Evolutionary conservation across 192 early-diverging fungal species (phyloP).

Genomic region (Gamsiella multidivaricata): DNA sequence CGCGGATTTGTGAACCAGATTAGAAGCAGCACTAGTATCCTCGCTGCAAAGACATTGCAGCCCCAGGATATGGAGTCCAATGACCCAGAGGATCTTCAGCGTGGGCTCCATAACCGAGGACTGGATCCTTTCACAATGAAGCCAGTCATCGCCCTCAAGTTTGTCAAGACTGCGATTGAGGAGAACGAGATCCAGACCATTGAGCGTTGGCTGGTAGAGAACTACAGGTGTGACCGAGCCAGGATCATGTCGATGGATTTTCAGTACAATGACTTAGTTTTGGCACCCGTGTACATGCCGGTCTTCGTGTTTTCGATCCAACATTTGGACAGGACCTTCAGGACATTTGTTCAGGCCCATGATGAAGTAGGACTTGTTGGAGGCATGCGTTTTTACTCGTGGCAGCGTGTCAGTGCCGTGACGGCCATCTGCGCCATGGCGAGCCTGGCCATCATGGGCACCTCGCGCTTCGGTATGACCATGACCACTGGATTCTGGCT

Average conservation of each 20-base stretch:
- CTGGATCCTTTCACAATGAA: constrained; percentile 62
- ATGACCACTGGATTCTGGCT: constrained; percentile 53
- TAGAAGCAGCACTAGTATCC: constrained; percentile 52
- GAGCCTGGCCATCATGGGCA: constrained; percentile 17
- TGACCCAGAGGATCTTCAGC: constrained; percentile 19
- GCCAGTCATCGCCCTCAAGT: constrained; percentile 59
- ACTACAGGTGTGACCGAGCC: constrained; percentile 55
- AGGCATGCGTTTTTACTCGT: constrained; percentile 60
- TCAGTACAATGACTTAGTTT: constrained; percentile 42
- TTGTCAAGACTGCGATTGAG: constrained; percentile 55
- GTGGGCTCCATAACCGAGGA: constrained; percentile 41
- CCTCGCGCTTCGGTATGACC: constrained; percentile 27
- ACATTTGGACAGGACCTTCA: constrained; percentile 56
- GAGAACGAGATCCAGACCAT: constrained; percentile 52
- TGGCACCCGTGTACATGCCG: constrained; percentile 65
- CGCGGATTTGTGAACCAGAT: constrained; percentile 63
- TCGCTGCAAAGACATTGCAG: constrained; percentile 42
- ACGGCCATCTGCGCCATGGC: constrained; percentile 51
- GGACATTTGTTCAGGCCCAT: constrained; percentile 66
- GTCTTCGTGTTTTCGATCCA: constrained; percentile 58
- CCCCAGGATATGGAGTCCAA: constrained; percentile 55
- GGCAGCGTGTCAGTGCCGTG: constrained; percentile 57
- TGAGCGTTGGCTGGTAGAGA: constrained; percentile 55
- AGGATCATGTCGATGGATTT: constrained; percentile 59
- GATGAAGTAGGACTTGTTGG: constrained; percentile 56